A percentile compares a stretch with the other conserved stretches of the same genome.
Evolutionary conservation across 805 yeast species (phyloP).

Genomic region (Kuraishia ogatae): DNA sequence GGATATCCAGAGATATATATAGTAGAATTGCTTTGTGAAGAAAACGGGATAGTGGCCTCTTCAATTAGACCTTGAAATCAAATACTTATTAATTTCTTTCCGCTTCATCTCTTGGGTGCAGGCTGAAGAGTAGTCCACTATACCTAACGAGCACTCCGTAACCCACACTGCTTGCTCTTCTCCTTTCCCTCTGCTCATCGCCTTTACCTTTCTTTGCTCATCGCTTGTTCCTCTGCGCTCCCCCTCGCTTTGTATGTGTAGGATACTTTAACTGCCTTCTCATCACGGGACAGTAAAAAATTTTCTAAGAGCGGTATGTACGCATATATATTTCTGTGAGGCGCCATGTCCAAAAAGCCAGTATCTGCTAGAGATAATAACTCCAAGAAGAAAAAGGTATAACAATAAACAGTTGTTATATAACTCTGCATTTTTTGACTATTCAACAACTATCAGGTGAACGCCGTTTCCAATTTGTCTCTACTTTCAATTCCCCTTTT

Average conservation of each 20-base stretch:
- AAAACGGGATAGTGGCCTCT: no score
- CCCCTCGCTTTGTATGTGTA: no score
- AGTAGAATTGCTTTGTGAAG: no score
- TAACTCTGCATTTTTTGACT: neutral
- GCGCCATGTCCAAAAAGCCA: neutral
- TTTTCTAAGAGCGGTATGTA: neutral
- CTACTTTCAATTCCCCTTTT: neutral
- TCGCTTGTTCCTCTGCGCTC: neutral
- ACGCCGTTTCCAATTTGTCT: neutral
- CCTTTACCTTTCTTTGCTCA: no score
- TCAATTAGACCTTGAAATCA: no score
- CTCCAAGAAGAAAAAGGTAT: no score
- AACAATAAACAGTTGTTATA: neutral
- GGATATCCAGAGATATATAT: neutral
- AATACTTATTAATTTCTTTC: no score
- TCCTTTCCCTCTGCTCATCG: no score
- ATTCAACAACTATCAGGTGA: neutral
- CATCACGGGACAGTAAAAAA: neutral
- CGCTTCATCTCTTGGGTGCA: no score
- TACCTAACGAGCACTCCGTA: no score
- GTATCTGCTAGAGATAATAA: neutral
- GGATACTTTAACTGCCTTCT: neutral
- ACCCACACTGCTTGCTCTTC: no score
- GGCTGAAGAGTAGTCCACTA: no score
- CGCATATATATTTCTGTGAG: neutral